Evolutionary conservation across 2,329 filamentous ascomycete genomes (phyloP).

Genomic region (Talaromyces pinophilus): DNA sequence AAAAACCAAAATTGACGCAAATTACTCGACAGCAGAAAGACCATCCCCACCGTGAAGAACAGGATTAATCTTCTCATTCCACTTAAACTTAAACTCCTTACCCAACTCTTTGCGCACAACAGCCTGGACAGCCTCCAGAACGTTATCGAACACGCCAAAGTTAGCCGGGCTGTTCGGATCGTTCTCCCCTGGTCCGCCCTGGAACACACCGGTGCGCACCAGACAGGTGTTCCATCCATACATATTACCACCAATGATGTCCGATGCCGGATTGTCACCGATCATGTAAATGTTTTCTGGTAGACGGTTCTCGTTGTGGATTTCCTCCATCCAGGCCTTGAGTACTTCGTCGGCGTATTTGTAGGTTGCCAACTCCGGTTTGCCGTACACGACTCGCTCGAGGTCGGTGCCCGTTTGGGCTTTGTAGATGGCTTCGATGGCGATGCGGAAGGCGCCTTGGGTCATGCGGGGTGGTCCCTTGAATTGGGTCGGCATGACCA

Average conservation of each 20-base stretch:
- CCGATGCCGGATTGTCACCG: conserved; percentile 72
- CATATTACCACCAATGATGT: conserved; percentile 76
- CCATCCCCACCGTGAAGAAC: conserved; percentile 55
- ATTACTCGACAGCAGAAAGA: conserved; percentile 58
- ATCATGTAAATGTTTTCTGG: conserved; percentile 75
- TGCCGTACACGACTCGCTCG: conserved; percentile 75
- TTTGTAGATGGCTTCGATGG: conserved; percentile 66
- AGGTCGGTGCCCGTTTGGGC: conserved; percentile 68
- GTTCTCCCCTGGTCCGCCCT: conserved; percentile 65
- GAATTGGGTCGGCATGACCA: conserved; percentile 66
- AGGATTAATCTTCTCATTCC: conserved; percentile 71
- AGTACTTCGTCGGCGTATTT: conserved; percentile 76
- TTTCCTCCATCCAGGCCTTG: conserved; percentile 71
- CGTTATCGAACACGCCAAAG: conserved; percentile 74
- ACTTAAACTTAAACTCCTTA: conserved; percentile 72
- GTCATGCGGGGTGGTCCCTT: conserved; percentile 66
- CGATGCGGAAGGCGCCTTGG: conserved; percentile 73
- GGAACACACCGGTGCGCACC: conserved; percentile 76
- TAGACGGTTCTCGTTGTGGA: conserved; percentile 70
- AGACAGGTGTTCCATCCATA: conserved; percentile 81
- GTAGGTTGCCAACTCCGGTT: conserved; percentile 74
- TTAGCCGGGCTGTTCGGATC: conserved; percentile 75
- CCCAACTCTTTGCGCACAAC: conserved; percentile 70
- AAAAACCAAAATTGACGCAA: background rate
- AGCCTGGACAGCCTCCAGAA: conserved; percentile 68